A percentile compares a stretch with the other conserved stretches of the same genome.
phyloP scores from a whole-genome alignment of 2,329 filamentous ascomycete genomes.

The Epichloe uncinata region DNA sequence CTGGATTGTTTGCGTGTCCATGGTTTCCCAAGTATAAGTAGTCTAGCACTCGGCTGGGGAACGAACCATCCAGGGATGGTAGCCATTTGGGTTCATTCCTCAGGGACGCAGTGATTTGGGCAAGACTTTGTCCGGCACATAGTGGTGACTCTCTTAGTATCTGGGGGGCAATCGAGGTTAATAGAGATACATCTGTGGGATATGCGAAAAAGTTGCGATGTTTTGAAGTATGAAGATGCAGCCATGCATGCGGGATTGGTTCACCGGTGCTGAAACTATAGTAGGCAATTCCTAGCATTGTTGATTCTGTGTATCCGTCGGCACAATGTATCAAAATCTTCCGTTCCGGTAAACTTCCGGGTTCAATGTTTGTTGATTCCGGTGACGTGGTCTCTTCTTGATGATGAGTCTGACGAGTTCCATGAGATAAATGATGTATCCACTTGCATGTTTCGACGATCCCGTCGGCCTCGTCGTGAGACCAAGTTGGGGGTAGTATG shows the following conservation, averaged over 20 bases:
- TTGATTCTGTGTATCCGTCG: conserved; percentile 93
- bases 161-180: conserved; percentile 64
- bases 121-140: conserved; percentile 32
- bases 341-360: conserved; percentile 27
- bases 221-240: conserved; percentile 67
- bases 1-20: conserved; percentile 85
- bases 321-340: conserved; percentile 85
- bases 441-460: conserved; percentile 79
- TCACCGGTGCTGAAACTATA: conserved; percentile 81
- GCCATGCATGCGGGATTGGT: conserved; percentile 74
- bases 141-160: conserved; percentile 59
- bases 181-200: conserved; percentile 70
- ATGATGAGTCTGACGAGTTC: conserved; percentile 30
- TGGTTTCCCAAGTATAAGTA: conserved; percentile 97
- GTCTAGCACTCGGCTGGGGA: conserved; percentile 76
- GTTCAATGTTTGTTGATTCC: conserved; percentile 5
- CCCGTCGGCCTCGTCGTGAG: conserved; percentile 68
- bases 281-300: conserved; percentile 79
- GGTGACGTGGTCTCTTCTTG: neutral
- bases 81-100: conserved; percentile 66
- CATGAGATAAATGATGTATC: conserved; percentile 75
- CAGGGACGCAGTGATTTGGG: conserved; percentile 39
- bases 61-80: conserved; percentile 69
- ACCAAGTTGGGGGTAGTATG: conserved; percentile 73
- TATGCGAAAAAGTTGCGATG: conserved; percentile 94